Conservation (phyloP, 345 rosid species). For the Eucalyptus brandiana region DNA sequence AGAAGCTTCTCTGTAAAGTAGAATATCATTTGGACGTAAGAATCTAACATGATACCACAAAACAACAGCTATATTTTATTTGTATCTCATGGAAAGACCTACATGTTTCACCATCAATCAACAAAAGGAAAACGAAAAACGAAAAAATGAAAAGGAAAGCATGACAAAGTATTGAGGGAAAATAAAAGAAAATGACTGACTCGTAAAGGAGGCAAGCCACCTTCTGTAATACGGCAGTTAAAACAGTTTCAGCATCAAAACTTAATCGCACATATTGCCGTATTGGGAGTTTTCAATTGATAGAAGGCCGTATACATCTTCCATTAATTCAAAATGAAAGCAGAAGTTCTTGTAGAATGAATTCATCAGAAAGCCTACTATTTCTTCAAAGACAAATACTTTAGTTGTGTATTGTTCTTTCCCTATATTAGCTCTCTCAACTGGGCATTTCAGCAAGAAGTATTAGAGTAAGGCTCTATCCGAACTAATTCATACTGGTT, state of each 20-base stretch:
- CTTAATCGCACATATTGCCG: not conserved
- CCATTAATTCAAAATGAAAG: not conserved
- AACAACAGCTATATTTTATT: not conserved
- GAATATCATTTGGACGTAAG: not conserved
- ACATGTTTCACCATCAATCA: not conserved
- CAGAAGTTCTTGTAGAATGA: not conserved
- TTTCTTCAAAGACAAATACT: not conserved
- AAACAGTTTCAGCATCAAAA: not conserved
- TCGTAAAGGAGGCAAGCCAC: not conserved
- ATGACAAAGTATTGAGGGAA: not conserved
- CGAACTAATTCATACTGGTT: not conserved
- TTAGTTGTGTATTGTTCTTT: not conserved
- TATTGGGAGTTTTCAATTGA: not conserved
- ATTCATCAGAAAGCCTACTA: not conserved
- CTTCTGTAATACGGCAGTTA: not conserved
- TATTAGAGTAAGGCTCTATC: not conserved
- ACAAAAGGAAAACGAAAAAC: not conserved
- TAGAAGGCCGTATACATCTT: not conserved
- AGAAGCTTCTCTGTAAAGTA: slow-evolving; percentile 68
- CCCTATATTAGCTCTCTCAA: not conserved
- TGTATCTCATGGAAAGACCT: not conserved
- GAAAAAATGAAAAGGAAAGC: not conserved
- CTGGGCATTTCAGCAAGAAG: not conserved
- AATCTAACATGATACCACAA: not conserved
- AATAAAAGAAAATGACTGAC: not conserved